phyloP scores from a whole-genome alignment of 2,329 filamentous ascomycete genomes.

The Epichloe sylvatica region DNA sequence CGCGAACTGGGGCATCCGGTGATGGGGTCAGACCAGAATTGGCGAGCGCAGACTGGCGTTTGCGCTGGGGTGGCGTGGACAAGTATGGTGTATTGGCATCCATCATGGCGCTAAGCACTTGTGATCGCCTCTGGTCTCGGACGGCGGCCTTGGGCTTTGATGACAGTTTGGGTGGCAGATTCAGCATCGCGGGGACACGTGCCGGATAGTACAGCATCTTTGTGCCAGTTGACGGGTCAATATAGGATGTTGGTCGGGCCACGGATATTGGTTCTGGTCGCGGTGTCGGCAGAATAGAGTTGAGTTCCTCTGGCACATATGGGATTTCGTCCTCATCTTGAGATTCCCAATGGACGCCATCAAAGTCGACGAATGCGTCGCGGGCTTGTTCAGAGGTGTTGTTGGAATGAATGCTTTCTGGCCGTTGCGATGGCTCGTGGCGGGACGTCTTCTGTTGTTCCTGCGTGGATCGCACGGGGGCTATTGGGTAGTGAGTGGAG shows the following conservation, averaged over 20 bases:
- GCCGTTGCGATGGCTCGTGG: constrained; percentile 12
- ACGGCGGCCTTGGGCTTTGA: constrained; percentile 51
- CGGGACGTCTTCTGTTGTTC: neutral
- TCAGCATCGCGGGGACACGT: constrained; percentile 84
- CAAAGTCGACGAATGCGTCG: constrained; percentile 65
- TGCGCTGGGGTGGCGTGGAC: constrained; percentile 1
- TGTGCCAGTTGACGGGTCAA: constrained; percentile 52
- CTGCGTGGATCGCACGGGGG: neutral
- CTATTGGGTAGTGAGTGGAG: neutral
- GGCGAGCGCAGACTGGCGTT: constrained; percentile 12
- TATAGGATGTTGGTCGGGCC: constrained; percentile 41
- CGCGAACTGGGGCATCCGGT: constrained; percentile 9
- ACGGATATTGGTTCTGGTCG: constrained; percentile 13
- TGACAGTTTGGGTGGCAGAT: constrained; percentile 77
- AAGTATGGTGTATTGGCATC: constrained; percentile 10
- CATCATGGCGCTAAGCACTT: constrained; percentile 51
- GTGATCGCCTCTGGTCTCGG: constrained; percentile 57
- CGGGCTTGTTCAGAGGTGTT: constrained; percentile 53
- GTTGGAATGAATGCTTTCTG: constrained; percentile 37
- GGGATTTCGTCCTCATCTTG: constrained; percentile 23
- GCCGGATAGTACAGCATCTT: constrained; percentile 93
- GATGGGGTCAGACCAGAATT: constrained; percentile 8
- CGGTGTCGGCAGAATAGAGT: constrained; percentile 13
- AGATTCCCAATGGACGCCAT: constrained; percentile 61
- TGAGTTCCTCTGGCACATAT: constrained; percentile 10